Conservation (phyloP, 306 rosid genomes). For the Castanea crenata region DNA sequence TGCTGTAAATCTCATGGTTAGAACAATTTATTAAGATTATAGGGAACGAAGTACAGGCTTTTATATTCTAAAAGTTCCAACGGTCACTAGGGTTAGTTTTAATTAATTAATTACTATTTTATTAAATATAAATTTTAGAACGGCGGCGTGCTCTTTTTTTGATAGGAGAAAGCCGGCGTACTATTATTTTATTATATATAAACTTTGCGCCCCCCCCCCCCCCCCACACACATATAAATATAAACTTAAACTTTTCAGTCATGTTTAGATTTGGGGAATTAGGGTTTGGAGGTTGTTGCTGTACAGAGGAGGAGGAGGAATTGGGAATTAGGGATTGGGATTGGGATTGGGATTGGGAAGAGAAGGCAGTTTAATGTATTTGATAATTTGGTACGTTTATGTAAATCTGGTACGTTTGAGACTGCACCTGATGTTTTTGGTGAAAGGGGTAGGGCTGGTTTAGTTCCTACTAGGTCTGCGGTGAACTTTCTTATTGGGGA, state of each 20-base stretch:
- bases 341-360: conserved; percentile 6
- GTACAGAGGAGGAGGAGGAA: too few relatives aligned
- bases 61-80: too few relatives aligned
- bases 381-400: conserved; percentile 14
- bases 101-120: too few relatives aligned
- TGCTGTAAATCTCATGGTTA: neutral
- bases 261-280: conserved; percentile 1
- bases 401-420: conserved; percentile 53
- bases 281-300: conserved; percentile 13
- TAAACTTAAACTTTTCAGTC: neutral
- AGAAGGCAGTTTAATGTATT: neutral
- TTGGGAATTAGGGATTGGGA: too few relatives aligned
- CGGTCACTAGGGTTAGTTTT: too few relatives aligned
- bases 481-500: conserved; percentile 58
- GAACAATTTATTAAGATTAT: neutral
- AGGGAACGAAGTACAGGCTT: too few relatives aligned
- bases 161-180: too few relatives aligned
- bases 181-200: too few relatives aligned
- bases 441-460: conserved; percentile 49
- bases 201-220: too few relatives aligned
- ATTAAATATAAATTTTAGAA: too few relatives aligned
- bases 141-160: too few relatives aligned
- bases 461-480: conserved; percentile 67
- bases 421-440: conserved; percentile 52
- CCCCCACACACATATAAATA: too few relatives aligned